Evolutionary conservation across 139 green algal genomes (phyloP), one percentile per base, ranked within the genome.

Genomic region (Desmodesmus armatus): DNA sequence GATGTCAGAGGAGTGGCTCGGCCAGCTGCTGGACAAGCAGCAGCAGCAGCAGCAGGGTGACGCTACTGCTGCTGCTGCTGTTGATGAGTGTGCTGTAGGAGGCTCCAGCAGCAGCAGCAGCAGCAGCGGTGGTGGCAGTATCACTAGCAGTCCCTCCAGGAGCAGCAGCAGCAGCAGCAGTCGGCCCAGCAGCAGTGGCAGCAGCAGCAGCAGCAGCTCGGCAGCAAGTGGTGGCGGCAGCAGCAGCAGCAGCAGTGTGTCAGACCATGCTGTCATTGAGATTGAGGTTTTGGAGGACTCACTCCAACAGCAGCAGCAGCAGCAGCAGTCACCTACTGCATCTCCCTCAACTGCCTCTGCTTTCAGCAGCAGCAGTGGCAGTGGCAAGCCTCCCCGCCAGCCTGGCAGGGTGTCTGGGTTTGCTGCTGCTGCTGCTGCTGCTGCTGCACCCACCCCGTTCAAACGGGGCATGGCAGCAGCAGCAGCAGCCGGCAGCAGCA

Each of bases 1-100:
- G 55, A 39, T 72, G 53, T 82, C 76, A 31, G 76, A 82, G 25
- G n/a, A 31, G 5, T 82, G 76, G 76, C n/a, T 82, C 7, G 60
- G 29, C n/a, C 33, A 66, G 6, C 35, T 74, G 37, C 55, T 82
- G 49, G 41, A 27, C 25, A 71, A 58, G 37, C n/a, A 58, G n/a
- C n/a, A 58, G 39, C 69, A 77, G 69, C 69, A 39, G 39, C 5
- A 77, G 39, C 69, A 53, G 40, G 23, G 21, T 6, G 69, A 23
- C 39, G 73, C 17, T 80, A 44, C n/a, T 43, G 39, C 41, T 60
- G 37, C 40, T 37, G 67, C 19, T 53, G 67, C 5, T 53, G 35
- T 23, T 2, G 67, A 40, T 41, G 11, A 7, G 5, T 27, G 15
- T 75, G 66, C 17, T 75, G 66, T 21, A 3, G 11, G 7, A 31